Conservation (phyloP, 805 yeast genomes). For the Suhomyces prunicola region DNA sequence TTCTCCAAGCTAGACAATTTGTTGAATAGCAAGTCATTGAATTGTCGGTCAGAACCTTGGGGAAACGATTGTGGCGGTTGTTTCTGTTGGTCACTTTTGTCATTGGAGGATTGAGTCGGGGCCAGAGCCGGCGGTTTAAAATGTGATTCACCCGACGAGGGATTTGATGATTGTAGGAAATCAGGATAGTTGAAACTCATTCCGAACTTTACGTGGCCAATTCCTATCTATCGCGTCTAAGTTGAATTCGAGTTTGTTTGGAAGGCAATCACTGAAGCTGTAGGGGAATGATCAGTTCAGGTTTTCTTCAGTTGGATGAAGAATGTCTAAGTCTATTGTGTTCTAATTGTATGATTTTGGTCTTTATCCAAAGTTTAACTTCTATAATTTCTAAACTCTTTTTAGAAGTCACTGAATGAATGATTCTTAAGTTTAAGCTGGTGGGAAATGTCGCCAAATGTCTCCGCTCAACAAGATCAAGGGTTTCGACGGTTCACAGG, state of each 20-base stretch:
- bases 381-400: not conserved
- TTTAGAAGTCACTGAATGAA: not conserved
- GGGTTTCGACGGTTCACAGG: not conserved
- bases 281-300: not conserved
- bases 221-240: not conserved
- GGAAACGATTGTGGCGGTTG: slow-evolving; percentile 1
- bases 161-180: slow-evolving; percentile 19
- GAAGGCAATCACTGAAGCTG: not conserved
- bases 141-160: not conserved
- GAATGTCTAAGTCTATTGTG: not conserved
- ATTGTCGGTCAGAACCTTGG: slow-evolving; percentile 5
- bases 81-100: not conserved
- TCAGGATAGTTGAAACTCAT: slow-evolving; percentile 34
- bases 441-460: slow-evolving; percentile 1
- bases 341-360: not conserved
- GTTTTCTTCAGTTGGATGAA: not conserved
- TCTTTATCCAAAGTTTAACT: not conserved
- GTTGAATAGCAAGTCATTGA: slow-evolving; percentile 22
- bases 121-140: not conserved
- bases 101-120: not conserved
- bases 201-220: not conserved
- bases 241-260: not conserved
- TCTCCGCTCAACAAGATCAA: not conserved
- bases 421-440: not conserved
- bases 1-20: slow-evolving; percentile 20